A percentile compares a stretch with the other conserved stretches of the same genome.
Evolutionary conservation across 805 yeast genomes (phyloP).

Genomic region (Yamadazyma olivae): DNA sequence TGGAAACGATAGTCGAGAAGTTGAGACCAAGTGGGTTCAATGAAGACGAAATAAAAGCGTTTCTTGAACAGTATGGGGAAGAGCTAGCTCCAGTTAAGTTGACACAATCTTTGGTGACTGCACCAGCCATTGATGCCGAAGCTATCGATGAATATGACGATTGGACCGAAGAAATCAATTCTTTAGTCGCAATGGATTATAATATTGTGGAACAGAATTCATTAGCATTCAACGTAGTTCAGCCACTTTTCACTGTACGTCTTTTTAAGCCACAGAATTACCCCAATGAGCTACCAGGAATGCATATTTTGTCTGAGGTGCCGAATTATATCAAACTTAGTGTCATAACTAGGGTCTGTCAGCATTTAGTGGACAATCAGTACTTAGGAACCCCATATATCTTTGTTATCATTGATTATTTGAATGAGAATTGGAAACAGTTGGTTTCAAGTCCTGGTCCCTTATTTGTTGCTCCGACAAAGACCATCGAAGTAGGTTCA

Average conservation of each 20-base stretch:
- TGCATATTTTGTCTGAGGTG: constrained; percentile 51
- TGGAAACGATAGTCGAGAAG: constrained; percentile 58
- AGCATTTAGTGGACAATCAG: constrained; percentile 38
- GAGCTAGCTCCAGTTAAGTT: constrained; percentile 31
- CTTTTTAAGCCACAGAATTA: constrained; percentile 39
- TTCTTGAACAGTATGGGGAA: constrained; percentile 41
- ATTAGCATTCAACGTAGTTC: background rate
- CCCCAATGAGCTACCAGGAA: constrained; percentile 69
- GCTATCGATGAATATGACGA: background rate
- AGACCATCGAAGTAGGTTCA: constrained; percentile 1
- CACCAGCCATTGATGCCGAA: background rate
- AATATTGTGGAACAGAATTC: constrained; percentile 1
- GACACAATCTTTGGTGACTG: constrained; percentile 2
- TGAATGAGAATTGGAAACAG: constrained; percentile 56
- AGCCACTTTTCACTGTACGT: constrained; percentile 3
- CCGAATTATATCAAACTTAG: constrained; percentile 70
- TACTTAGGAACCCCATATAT: constrained; percentile 70
- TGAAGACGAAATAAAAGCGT: constrained; percentile 54
- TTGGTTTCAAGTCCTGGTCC: constrained; percentile 71
- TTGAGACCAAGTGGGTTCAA: constrained; percentile 70
- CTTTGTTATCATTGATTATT: constrained; percentile 71
- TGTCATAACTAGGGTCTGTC: constrained; percentile 46
- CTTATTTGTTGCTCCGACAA: constrained; percentile 4
- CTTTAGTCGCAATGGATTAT: constrained; percentile 10
- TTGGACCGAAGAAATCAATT: constrained; percentile 11